Base-by-base conservation (phyloP, 2,329 filamentous ascomycete genomes). In the Aspergillus amoenus region DNA sequence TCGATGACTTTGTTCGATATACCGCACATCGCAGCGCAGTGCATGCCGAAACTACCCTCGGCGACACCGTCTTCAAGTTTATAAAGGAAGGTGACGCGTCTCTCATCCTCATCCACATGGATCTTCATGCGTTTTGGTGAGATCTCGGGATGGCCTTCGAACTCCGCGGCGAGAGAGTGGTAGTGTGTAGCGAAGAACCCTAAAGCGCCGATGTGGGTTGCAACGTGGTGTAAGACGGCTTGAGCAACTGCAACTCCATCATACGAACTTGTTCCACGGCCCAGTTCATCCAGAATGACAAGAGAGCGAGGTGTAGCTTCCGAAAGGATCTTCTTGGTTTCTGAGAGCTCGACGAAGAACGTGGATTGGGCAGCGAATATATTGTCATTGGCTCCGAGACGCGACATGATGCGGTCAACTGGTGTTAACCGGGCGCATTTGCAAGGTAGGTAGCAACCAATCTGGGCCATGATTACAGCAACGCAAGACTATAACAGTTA, bases 161-260 rank as follows among this genome's bases (percentile, higher is more conserved):
- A 99, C 72, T 99, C 94, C 0, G 90, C 88, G 0, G 93, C 93
- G 0, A 99, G 84, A 2, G 90, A 94, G 72, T 97, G 94, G 75
- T 99, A 99, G 70, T 99, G 94, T 0, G 94, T 99, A 0, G 94
- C 94, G 68, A 99, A 99, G 83, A 96, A 97, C 37, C 94, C 94
- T 3, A 96, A 79, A 52, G 93, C 96, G 51, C 94, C 94, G 52
- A 97, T 90, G 66, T 97, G 92, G 3, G 90, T 90, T 7, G 93
- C 93, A 15, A 97, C 85, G 66, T 99, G 93, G 71, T 99, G 94
- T n/a, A 99, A 83, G 0, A 99, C 94, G 1, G 94, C 91, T 73
- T 99, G 93, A 0, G 94, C 94, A 3, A 99, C 94, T 0, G 94
- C 93, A 1, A 99, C 92, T 63, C 94, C 94, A 66, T 99, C 94